Evolutionary conservation across 1,284 basidiomycete genomes (phyloP).

Genomic region (Pseudozyma tsukubaensis): DNA sequence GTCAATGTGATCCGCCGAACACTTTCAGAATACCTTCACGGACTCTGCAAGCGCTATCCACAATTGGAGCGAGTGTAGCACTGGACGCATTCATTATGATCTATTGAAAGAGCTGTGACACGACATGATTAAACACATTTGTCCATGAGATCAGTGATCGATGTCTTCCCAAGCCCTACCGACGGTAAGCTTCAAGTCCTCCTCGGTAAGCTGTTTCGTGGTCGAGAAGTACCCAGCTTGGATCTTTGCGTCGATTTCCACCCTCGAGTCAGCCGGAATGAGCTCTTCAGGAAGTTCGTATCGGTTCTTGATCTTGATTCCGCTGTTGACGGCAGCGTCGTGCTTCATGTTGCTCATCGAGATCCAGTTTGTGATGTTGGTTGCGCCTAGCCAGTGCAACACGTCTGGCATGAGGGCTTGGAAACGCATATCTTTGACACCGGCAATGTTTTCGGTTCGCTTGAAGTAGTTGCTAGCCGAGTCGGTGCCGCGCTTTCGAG

Average conservation of each 20-base stretch:
- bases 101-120: too few species aligned
- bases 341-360: slow-evolving; percentile 97
- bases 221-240: slow-evolving; percentile 76
- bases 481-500: slow-evolving; percentile 92
- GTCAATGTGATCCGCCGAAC: too few species aligned
- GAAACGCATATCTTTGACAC: slow-evolving; percentile 75
- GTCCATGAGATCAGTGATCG: slow-evolving; percentile 30
- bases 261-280: slow-evolving; percentile 55
- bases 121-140: background rate
- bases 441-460: slow-evolving; percentile 90
- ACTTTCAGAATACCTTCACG: too few species aligned
- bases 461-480: slow-evolving; percentile 93
- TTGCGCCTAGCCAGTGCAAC: slow-evolving; percentile 70
- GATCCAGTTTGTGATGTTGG: slow-evolving; percentile 69
- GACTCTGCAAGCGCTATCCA: too few species aligned
- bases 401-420: slow-evolving; percentile 92
- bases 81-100: background rate
- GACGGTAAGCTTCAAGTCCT: slow-evolving; percentile 72
- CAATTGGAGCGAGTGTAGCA: background rate
- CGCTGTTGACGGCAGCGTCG: slow-evolving; percentile 80
- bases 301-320: slow-evolving; percentile 79
- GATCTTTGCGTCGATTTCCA: slow-evolving; percentile 73
- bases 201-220: slow-evolving; percentile 51
- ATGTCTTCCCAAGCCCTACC: slow-evolving; percentile 82
- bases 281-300: slow-evolving; percentile 64